phyloP scores from a whole-genome alignment of 2,329 filamentous ascomycete species.

The Claviceps sp. region DNA sequence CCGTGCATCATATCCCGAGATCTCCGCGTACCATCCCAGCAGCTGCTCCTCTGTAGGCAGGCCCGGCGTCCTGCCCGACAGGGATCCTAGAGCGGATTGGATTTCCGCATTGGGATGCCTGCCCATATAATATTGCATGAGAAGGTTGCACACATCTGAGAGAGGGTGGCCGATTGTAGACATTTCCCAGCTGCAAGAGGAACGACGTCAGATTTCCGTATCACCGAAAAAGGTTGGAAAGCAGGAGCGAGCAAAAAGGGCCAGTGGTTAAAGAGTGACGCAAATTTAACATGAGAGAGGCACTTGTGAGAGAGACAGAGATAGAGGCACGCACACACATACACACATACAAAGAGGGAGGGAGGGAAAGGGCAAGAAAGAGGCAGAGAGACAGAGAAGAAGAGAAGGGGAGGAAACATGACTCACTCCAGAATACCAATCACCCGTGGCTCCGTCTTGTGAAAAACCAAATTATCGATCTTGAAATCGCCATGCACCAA shows the following conservation, averaged over 20 bases:
- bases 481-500: conserved; percentile 96
- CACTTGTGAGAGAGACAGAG: too few relatives aligned
- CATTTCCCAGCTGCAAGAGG: conserved; percentile 69
- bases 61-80: conserved; percentile 50
- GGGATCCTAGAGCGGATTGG: conserved; percentile 36
- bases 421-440: conserved; percentile 80
- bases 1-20: conserved; percentile 57
- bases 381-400: not conserved
- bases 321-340: too few relatives aligned
- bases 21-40: conserved; percentile 25
- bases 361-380: not conserved
- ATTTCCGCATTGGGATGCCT: conserved; percentile 11
- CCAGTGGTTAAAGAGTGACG: too few relatives aligned
- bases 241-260: not conserved
- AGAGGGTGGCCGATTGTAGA: conserved; percentile 93
- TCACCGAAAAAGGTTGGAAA: not conserved
- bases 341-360: not conserved
- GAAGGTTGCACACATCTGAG: conserved; percentile 75
- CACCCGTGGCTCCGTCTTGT: conserved; percentile 74
- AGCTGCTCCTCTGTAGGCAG: conserved; percentile 33
- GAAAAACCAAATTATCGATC: conserved; percentile 81
- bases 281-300: too few relatives aligned
- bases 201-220: not conserved
- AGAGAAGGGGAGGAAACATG: not conserved
- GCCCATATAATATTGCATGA: conserved; percentile 27